Conservation (phyloP, 305 asterid genomes). For the Fraxinus baroniana region DNA sequence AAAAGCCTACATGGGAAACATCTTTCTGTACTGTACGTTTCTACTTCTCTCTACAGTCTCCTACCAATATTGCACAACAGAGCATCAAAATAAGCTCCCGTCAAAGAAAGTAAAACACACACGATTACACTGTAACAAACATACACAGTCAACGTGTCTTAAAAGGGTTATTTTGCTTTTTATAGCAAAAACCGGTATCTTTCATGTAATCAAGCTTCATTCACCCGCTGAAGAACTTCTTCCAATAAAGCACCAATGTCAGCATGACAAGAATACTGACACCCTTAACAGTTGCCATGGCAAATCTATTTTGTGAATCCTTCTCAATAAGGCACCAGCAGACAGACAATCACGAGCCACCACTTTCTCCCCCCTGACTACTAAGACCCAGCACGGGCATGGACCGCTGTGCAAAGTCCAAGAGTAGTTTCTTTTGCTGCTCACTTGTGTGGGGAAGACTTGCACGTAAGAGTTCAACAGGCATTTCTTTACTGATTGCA, state of each 20-base stretch:
- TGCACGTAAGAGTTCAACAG: constrained; percentile 67
- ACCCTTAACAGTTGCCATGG: neutral
- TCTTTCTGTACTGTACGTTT: constrained; percentile 18
- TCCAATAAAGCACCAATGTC: neutral
- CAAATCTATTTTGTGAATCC: neutral
- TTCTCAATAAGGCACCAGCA: neutral
- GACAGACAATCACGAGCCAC: constrained; percentile 30
- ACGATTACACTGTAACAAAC: constrained; percentile 6
- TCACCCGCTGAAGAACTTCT: neutral
- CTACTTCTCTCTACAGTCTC: constrained; percentile 16
- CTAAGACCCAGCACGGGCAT: constrained; percentile 49
- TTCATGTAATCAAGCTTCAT: neutral
- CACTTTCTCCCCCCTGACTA: constrained; percentile 36
- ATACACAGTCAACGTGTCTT: constrained; percentile 20
- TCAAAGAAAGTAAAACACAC: neutral
- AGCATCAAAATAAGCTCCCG: constrained; percentile 39
- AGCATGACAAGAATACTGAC: neutral
- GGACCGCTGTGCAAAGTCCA: constrained; percentile 63
- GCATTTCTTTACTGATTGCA: constrained; percentile 63
- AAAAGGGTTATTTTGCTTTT: neutral
- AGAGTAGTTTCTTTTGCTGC: constrained; percentile 54
- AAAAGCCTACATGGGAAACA: neutral
- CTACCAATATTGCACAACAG: constrained; percentile 24
- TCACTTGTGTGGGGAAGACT: constrained; percentile 77
- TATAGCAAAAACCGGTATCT: neutral